Conservation (phyloP, 2,329 filamentous ascomycete species). For the Seiridium cupressi region DNA sequence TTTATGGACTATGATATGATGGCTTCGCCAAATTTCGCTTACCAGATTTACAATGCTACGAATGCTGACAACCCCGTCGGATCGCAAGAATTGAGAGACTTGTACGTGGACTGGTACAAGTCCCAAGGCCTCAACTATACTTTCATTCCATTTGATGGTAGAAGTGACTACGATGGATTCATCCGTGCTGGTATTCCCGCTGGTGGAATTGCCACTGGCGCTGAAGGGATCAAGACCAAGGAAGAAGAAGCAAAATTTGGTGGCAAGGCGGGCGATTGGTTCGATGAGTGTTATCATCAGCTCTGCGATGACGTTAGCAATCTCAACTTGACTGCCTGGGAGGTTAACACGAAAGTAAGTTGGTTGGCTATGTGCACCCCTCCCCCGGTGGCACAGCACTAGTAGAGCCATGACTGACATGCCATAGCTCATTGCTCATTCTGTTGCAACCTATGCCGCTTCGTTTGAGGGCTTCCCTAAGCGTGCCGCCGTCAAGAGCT, state of each 20-base stretch:
- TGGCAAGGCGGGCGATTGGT: conserved; percentile 62
- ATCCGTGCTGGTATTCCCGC: conserved; percentile 70
- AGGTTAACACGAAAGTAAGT: conserved; percentile 57
- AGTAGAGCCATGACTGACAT: conserved; percentile 13
- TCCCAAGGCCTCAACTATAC: conserved; percentile 62
- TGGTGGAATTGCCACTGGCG: conserved; percentile 75
- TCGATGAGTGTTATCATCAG: conserved; percentile 61
- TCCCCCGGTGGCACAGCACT: too few species aligned
- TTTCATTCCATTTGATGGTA: conserved; percentile 73
- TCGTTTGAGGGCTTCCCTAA: conserved; percentile 66
- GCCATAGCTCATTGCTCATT: conserved; percentile 63
- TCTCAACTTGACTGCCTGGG: conserved; percentile 59
- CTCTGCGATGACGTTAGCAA: conserved; percentile 59
- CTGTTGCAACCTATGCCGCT: conserved; percentile 66
- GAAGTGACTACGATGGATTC: conserved; percentile 79
- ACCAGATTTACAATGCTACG: conserved; percentile 70
- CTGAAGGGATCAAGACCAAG: conserved; percentile 72
- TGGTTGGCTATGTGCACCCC: neutral
- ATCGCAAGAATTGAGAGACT: conserved; percentile 64
- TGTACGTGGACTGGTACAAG: conserved; percentile 68
- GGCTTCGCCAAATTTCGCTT: conserved; percentile 64
- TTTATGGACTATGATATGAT: conserved; percentile 74
- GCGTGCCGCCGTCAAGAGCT: conserved; percentile 33
- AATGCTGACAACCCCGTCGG: conserved; percentile 69
- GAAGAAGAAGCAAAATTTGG: conserved; percentile 67